Percentiles rank a stretch among this genome's conserved stretches.
Evolutionary conservation across 495 filamentous ascomycete species (phyloP).

Genomic region (Daldinia vernicosa): DNA sequence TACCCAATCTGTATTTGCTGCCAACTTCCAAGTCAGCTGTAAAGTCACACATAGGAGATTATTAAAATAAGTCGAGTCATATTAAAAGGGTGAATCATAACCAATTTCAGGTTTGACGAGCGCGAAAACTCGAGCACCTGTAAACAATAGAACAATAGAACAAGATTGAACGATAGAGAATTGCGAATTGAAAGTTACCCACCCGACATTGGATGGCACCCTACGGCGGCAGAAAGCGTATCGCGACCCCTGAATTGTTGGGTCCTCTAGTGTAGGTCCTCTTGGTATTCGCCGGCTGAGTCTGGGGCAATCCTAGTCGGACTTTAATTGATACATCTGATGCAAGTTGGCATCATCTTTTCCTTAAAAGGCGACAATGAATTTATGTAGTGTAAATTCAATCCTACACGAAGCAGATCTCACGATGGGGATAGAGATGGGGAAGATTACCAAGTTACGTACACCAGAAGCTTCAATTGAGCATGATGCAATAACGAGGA

Average conservation of each 20-base stretch:
- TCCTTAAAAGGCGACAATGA: conserved; percentile 11
- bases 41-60: conserved; percentile 20
- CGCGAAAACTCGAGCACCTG: conserved; percentile 22
- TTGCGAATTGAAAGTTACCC: neutral
- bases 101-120: conserved; percentile 17
- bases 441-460: neutral
- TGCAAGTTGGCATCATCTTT: conserved; percentile 45
- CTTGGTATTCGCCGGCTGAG: conserved; percentile 33
- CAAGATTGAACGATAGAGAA: neutral
- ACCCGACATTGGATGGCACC: conserved; percentile 32
- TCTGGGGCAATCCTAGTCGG: conserved; percentile 34
- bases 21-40: conserved; percentile 7
- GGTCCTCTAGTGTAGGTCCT: conserved; percentile 1
- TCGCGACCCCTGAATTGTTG: conserved; percentile 38
- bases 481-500: conserved; percentile 47
- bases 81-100: neutral
- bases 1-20: neutral
- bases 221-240: conserved; percentile 22
- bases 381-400: neutral
- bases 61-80: conserved; percentile 1
- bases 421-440: conserved; percentile 24
- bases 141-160: neutral
- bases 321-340: conserved; percentile 27
- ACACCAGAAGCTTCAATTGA: conserved; percentile 17
- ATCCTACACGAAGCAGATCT: conserved; percentile 28